Evolutionary conservation across 176 grass and related monocot genomes (phyloP), one percentile per base, ranked within the genome.

Genomic region (Oropetium thomaeum): DNA sequence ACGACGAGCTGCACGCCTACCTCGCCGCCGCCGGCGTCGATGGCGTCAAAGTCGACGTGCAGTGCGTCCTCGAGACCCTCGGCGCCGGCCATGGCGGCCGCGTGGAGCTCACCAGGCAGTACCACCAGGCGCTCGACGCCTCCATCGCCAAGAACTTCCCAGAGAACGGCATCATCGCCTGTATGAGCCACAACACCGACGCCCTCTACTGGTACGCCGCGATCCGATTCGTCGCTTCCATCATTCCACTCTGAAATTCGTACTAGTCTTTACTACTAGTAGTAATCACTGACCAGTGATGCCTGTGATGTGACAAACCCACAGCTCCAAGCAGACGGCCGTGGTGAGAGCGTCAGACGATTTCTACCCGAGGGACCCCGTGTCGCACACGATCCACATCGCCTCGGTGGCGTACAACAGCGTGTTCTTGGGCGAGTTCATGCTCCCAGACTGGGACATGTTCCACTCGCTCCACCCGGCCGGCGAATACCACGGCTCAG

Each of bases 381-480:
- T 89, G 23, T 98, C 96, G 30, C 96, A 98, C 78, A 98, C 96
- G 13, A 98, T 98, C 49, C 96, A 98, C 62, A 90, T 98, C 34
- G 91, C 91, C 5, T 85, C 96, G 17, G 96, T 98, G 54, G 83
- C 91, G 5, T 98, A 94, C 82, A 98, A 98, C 82, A 94, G 91
- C 61, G 79, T 98, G 58, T 98, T 98, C 62, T 86, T 98, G 3
- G 96, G 96, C 17, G 96, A 94, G 86, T 88, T 98, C 84, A 98
- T 98, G 96, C 84, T 98, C 31, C 96, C 96, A 30, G 96, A 94
- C 62, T 98, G 96, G 91, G 96, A 98, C 59, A 94, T 98, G 96
- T 98, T 98, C 85, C 96, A 98, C 70, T 94, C 96, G 7, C 84
- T 86, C 4, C 96, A 98, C 65, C 91, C 87, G 0, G 89, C 96